Percentiles rank a stretch among this genome's conserved stretches.
These are phyloP conservation scores for Limnanthes douglasii DNA, from an alignment of 345 rosid species.

Conservation along the genomic window DNA sequence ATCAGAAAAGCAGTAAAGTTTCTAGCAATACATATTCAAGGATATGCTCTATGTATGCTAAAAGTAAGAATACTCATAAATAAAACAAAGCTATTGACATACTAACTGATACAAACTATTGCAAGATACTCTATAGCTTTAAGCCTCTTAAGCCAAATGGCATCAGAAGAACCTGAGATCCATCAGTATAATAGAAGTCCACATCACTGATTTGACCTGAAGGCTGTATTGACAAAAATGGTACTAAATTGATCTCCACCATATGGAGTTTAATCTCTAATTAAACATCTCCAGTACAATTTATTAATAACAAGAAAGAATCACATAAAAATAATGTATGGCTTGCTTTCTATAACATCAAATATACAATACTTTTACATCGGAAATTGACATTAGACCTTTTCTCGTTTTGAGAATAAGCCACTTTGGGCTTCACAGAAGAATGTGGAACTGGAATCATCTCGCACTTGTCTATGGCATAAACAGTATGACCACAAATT, in stretches of 20 bases:
- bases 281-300: no score
- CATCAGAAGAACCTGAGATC: no score
- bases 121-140: no score
- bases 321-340: slow-evolving; percentile 11
- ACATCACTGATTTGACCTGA: slow-evolving; percentile 23
- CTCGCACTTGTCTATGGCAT: slow-evolving; percentile 54
- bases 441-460: slow-evolving; percentile 61
- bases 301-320: slow-evolving; percentile 33
- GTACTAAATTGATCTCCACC: slow-evolving; percentile 12
- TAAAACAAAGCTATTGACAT: no score
- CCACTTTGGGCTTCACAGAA: slow-evolving; percentile 57
- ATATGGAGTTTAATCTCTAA: no score
- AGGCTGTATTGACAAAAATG: slow-evolving; percentile 15
- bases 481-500: slow-evolving; percentile 63
- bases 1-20: slow-evolving; percentile 29
- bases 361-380: no score
- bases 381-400: slow-evolving; percentile 96
- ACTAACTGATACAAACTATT: no score
- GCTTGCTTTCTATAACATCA: slow-evolving; percentile 31
- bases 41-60: no score
- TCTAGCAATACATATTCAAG: no score
- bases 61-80: no score
- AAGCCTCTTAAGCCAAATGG: no score
- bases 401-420: slow-evolving; percentile 88
- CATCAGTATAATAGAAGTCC: slow-evolving; percentile 23